Percentiles rank a stretch among this genome's conserved stretches.
phyloP scores from a whole-genome alignment of 306 rosid genomes.

The Cucurbita moschata region DNA sequence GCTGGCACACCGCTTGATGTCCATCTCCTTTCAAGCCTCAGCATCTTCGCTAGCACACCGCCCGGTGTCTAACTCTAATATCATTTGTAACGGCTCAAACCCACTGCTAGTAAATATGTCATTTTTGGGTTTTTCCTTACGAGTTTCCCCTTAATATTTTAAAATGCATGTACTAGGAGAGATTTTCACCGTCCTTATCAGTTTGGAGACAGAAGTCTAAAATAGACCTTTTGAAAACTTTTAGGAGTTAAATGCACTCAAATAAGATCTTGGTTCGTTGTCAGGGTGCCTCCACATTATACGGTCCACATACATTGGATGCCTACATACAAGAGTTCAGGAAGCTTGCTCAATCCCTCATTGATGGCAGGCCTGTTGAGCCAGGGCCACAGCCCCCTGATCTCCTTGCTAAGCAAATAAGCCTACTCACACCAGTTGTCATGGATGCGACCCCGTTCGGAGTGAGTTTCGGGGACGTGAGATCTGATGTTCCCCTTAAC shows the following conservation, averaged over 20 bases:
- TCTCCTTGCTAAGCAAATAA: slow-evolving; percentile 57
- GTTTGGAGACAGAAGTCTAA: too few relatives aligned
- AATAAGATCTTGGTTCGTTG: neutral
- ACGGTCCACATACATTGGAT: slow-evolving; percentile 66
- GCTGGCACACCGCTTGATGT: too few relatives aligned
- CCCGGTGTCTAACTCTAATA: too few relatives aligned
- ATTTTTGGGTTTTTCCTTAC: too few relatives aligned
- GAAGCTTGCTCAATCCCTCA: slow-evolving; percentile 62
- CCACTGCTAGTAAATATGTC: too few relatives aligned
- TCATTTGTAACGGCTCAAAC: too few relatives aligned
- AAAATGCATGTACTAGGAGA: too few relatives aligned
- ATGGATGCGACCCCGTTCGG: slow-evolving; percentile 60
- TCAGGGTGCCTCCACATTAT: slow-evolving; percentile 88
- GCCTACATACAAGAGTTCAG: slow-evolving; percentile 86
- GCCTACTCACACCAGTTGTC: slow-evolving; percentile 71
- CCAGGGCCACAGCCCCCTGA: slow-evolving; percentile 81
- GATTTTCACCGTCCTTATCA: too few relatives aligned
- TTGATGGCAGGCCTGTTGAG: slow-evolving; percentile 21
- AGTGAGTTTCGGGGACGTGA: slow-evolving; percentile 54
- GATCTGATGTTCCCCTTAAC: slow-evolving; percentile 44
- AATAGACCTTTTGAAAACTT: neutral
- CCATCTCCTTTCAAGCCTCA: too few relatives aligned
- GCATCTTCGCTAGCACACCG: too few relatives aligned
- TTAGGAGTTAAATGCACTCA: neutral
- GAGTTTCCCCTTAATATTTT: too few relatives aligned